A percentile compares a stretch with the other conserved stretches of the same genome.
Conservation (phyloP, 176 grass and related monocot genomes). For the Puccinellia tenuiflora region DNA sequence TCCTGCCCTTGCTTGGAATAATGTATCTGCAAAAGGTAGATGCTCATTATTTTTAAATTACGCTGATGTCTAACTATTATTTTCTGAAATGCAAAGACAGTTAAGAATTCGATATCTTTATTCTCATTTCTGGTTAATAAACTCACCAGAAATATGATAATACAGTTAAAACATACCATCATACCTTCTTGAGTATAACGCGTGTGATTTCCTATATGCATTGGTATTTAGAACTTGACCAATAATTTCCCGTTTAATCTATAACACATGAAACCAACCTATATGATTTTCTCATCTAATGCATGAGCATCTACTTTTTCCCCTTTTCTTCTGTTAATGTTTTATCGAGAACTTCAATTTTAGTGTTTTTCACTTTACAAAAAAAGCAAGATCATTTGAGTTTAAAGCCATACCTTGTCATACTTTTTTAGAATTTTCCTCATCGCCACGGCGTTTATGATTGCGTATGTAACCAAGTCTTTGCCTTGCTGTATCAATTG, state of each 20-base stretch:
- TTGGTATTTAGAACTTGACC: neutral
- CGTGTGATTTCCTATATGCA: neutral
- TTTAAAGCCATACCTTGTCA: slow-evolving; percentile 51
- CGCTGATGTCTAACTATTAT: neutral
- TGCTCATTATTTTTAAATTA: neutral
- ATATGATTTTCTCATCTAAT: neutral
- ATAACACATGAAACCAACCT: neutral
- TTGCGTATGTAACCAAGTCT: slow-evolving; percentile 79
- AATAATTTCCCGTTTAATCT: neutral
- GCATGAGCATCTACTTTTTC: neutral
- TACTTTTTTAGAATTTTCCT: slow-evolving; percentile 95
- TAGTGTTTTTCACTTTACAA: neutral
- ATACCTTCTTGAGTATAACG: neutral
- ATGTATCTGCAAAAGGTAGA: slow-evolving; percentile 51
- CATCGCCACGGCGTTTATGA: slow-evolving; percentile 92
- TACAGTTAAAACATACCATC: no score
- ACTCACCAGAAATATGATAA: neutral
- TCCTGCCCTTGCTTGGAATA: slow-evolving; percentile 90
- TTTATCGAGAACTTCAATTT: neutral
- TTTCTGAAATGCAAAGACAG: neutral
- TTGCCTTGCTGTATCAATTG: slow-evolving; percentile 61
- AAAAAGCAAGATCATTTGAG: neutral
- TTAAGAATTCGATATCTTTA: neutral
- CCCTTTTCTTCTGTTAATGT: neutral
- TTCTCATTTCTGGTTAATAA: neutral